Conservation (phyloP, 1,284 basidiomycete genomes). For the Vanrija pseudolonga region DNA sequence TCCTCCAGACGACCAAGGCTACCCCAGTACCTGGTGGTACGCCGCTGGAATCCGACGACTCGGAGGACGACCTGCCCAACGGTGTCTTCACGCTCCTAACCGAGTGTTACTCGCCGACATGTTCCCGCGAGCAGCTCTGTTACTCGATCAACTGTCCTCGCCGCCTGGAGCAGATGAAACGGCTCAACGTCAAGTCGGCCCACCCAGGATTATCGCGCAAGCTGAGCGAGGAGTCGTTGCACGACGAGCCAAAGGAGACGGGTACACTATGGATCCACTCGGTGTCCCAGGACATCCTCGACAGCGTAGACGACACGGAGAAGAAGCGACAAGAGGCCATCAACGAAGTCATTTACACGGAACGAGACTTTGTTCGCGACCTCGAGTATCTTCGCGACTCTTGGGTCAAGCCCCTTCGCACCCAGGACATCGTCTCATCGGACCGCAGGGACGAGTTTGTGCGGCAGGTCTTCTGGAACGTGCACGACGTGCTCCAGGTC, state of each 20-base stretch:
- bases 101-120: constrained; percentile 97
- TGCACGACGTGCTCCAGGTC: constrained; percentile 88
- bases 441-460: constrained; percentile 80
- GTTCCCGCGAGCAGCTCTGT: constrained; percentile 85
- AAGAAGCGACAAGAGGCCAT: constrained; percentile 98
- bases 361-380: constrained; percentile 94
- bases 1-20: background rate
- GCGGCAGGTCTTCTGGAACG: constrained; percentile 96
- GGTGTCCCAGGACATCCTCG: constrained; percentile 88
- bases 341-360: constrained; percentile 98
- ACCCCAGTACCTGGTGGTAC: background rate
- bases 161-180: constrained; percentile 86
- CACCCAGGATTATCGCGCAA: constrained; percentile 72
- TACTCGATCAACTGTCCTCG: constrained; percentile 97
- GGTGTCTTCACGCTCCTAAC: constrained; percentile 97
- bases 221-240: constrained; percentile 75
- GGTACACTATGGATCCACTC: constrained; percentile 97
- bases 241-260: constrained; percentile 72
- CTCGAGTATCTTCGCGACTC: constrained; percentile 94
- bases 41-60: constrained; percentile 27
- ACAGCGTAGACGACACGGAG: constrained; percentile 86
- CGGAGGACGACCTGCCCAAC: constrained; percentile 67
- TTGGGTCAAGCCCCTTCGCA: constrained; percentile 83
- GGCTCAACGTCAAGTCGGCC: constrained; percentile 79
- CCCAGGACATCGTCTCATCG: constrained; percentile 64